phyloP scores from a whole-genome alignment of 192 early-diverging fungal genomes.

The Mortierella hygrophila region DNA sequence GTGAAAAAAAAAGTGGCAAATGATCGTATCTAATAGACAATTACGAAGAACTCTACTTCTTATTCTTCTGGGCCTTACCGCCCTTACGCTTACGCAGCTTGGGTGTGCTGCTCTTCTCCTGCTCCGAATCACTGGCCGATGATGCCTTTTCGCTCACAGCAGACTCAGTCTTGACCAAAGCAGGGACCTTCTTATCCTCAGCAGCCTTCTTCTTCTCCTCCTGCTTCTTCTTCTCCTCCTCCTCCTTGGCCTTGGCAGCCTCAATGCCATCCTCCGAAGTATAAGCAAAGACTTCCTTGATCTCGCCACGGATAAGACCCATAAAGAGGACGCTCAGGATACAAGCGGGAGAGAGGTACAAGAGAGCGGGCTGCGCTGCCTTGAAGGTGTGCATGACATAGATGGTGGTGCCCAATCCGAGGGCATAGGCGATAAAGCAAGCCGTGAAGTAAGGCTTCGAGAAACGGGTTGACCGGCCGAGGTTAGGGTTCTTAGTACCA shows the following conservation, averaged over 20 bases:
- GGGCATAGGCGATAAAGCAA: conserved; percentile 83
- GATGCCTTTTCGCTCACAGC: conserved; percentile 25
- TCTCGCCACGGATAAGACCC: conserved; percentile 74
- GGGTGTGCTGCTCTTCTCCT: conserved; percentile 17
- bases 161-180: conserved; percentile 15
- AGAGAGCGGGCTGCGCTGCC: conserved; percentile 95
- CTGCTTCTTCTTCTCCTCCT: conserved; percentile 61
- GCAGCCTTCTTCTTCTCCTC: conserved; percentile 56
- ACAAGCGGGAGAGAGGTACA: conserved; percentile 98
- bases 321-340: conserved; percentile 84
- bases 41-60: conserved; percentile 9
- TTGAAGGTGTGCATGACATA: conserved; percentile 96
- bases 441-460: conserved; percentile 90
- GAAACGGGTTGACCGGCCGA: conserved; percentile 72
- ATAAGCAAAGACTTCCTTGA: conserved; percentile 75
- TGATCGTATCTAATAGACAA: too few relatives aligned
- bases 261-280: conserved; percentile 73
- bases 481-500: conserved; percentile 68
- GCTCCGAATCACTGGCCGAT: conserved; percentile 30
- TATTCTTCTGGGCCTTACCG: conserved; percentile 47
- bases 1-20: background rate
- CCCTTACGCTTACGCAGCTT: conserved; percentile 52
- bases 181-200: conserved; percentile 24
- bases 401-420: conserved; percentile 91
- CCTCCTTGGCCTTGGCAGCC: conserved; percentile 61